Percentiles rank a stretch among this genome's conserved stretches.
phyloP scores from a whole-genome alignment of 2,329 filamentous ascomycete species.

The Colletotrichum tanaceti region DNA sequence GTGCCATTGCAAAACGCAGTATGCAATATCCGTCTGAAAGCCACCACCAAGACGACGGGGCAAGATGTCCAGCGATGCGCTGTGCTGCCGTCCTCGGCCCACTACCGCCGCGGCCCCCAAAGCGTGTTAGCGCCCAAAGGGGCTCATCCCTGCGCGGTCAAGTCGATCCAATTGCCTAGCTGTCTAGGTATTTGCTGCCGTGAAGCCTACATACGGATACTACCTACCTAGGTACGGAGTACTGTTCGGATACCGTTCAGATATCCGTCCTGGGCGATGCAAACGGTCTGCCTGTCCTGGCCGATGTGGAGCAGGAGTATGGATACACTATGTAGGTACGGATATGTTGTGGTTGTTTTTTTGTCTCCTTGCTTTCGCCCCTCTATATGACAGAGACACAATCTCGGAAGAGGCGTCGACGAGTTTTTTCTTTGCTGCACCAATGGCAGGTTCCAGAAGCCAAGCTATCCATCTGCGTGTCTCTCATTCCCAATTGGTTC shows the following conservation, averaged over 20 bases:
- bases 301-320: too few relatives aligned
- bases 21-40: slow-evolving; percentile 5
- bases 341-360: not conserved
- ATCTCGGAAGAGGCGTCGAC: slow-evolving; percentile 17
- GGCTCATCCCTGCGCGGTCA: slow-evolving; percentile 26
- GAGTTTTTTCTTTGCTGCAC: slow-evolving; percentile 1
- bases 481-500: slow-evolving; percentile 9
- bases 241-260: not conserved
- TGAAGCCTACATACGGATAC: not conserved
- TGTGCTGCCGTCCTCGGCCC: slow-evolving; percentile 26
- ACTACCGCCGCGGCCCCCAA: slow-evolving; percentile 29
- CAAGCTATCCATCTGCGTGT: slow-evolving; percentile 17
- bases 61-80: not conserved
- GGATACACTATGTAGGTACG: too few relatives aligned
- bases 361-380: slow-evolving; percentile 1
- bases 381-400: not conserved
- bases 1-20: slow-evolving; percentile 5
- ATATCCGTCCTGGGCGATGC: not conserved
- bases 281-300: not conserved
- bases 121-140: slow-evolving; percentile 35
- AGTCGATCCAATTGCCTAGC: slow-evolving; percentile 37
- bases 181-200: slow-evolving; percentile 22
- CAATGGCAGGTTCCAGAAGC: slow-evolving; percentile 38
- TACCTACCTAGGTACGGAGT: too few relatives aligned
- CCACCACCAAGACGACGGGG: slow-evolving; percentile 6